Base-by-base conservation (phyloP, 2,329 filamentous ascomycete species). In the Neurospora sp. region DNA sequence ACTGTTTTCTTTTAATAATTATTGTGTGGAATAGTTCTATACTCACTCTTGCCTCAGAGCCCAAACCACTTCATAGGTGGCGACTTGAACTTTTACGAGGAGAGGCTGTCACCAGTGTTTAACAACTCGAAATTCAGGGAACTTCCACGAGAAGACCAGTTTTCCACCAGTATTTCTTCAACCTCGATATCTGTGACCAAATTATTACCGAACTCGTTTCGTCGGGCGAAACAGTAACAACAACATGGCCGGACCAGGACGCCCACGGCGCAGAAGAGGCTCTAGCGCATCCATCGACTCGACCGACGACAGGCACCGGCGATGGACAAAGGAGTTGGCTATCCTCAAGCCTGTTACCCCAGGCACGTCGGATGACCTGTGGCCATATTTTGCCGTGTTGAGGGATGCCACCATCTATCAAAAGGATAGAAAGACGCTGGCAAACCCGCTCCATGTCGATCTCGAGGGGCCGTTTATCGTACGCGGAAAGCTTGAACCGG, bases 401-500 rank as follows among this genome's bases (percentile, higher is more conserved):
- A 82, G 77, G 67, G 84, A 91, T 75, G 89, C 86, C 43, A 82
- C 86, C 19, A 83, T 92, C n/a, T 84, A 86, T 72, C 80, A 81
- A 67, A 82, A 80, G 66, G 83, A 88, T 73, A 85, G 86, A 38
- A 78, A 79, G 37, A 83, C 83, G n/a, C 77, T 87, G 3, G 86
- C 85, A 37, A 91, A 87, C 75, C 83, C 91, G 5, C 82, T 93
- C 4, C 78, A 87, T 66, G 87, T 89, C 2, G 85, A 86, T 73
- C 78, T 85, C 0, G 82, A 87, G 62, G 86, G 88, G 0, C 89
- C 90, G 0, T 85, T 90, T 69, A 83, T 84, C 6, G 82, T 92
- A 12, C 84, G 85, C 15, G 91, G 91, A 15, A 80, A 81, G 46
- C 80, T 92, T 17, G 81, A 87, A 68, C 78, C 87, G 3, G 83